Evolutionary conservation across 768 basidiomycete species (phyloP).

Genomic region (Leucocoprinus leucothites): DNA sequence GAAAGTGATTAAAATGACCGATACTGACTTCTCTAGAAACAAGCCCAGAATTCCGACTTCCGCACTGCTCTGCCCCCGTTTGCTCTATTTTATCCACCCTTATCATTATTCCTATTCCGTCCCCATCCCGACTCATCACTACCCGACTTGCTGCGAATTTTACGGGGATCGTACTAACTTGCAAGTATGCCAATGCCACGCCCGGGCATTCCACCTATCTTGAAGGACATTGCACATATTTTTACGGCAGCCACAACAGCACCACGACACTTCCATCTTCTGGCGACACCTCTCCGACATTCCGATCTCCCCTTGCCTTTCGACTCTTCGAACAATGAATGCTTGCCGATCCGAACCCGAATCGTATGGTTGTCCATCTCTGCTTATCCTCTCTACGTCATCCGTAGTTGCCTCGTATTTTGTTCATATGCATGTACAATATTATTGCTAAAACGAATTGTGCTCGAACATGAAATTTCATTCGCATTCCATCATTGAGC

Average conservation of each 20-base stretch:
- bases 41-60: background rate
- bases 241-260: background rate
- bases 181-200: background rate
- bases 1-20: constrained; percentile 54
- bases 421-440: constrained; percentile 9
- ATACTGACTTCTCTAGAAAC: constrained; percentile 1
- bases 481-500: background rate
- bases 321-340: background rate
- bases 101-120: constrained; percentile 13
- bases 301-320: background rate
- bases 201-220: background rate
- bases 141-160: background rate
- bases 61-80: background rate
- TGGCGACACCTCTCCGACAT: constrained; percentile 7
- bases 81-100: background rate
- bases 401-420: background rate
- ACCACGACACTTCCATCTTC: background rate
- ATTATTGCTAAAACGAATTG: background rate
- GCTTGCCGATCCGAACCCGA: background rate
- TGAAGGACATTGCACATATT: background rate
- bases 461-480: background rate
- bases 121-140: background rate
- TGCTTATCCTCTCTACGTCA: constrained; percentile 1
- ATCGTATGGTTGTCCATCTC: background rate
- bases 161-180: background rate